Conservation (phyloP, 495 filamentous ascomycete genomes). For the Geopyxis carbonaria region DNA sequence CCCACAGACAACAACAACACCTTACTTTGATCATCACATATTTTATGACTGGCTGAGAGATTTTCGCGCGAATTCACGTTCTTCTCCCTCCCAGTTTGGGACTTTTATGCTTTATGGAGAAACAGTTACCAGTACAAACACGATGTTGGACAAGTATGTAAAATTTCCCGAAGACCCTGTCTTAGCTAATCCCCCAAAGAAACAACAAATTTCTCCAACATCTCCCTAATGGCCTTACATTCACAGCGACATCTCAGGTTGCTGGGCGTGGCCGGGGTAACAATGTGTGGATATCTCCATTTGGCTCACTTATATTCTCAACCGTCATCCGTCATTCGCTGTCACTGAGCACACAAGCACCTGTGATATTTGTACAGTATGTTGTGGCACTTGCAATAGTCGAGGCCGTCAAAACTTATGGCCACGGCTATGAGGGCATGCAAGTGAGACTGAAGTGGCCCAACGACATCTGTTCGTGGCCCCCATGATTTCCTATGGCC, state of each 20-base stretch:
- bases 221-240: conserved; percentile 67
- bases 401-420: conserved; percentile 68
- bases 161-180: no score
- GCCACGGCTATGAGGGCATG: conserved; percentile 48
- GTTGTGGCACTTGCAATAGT: conserved; percentile 80
- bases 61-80: conserved; percentile 41
- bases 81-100: conserved; percentile 51
- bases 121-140: conserved; percentile 86
- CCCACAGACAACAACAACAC: conserved; percentile 59
- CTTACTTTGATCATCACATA: conserved; percentile 70
- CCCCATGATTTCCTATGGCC: background rate
- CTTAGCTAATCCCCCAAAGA: conserved; percentile 30
- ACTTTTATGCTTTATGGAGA: conserved; percentile 70
- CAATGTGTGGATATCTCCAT: conserved; percentile 90
- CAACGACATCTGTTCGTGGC: conserved; percentile 41
- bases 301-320: conserved; percentile 72
- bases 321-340: conserved; percentile 68
- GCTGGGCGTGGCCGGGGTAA: conserved; percentile 79
- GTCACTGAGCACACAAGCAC: conserved; percentile 49
- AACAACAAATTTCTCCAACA: conserved; percentile 61
- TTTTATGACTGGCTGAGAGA: conserved; percentile 55
- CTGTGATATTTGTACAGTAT: conserved; percentile 90
- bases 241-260: conserved; percentile 82
- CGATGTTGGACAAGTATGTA: conserved; percentile 77
- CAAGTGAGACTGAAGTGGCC: conserved; percentile 92